phyloP scores from a whole-genome alignment of 768 basidiomycete species.

The Tylopilus balloui region DNA sequence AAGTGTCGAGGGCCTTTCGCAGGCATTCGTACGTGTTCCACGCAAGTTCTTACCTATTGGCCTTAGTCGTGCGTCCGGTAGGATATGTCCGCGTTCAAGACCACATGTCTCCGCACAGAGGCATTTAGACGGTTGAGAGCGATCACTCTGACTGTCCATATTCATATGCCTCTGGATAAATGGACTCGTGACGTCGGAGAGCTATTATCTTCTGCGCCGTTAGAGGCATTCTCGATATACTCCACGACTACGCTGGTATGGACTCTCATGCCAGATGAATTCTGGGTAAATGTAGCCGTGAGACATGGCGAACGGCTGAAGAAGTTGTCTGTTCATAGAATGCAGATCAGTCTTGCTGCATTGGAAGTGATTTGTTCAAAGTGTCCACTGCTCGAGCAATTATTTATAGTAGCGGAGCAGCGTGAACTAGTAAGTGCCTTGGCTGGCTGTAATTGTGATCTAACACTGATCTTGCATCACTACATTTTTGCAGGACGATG shows the following conservation, averaged over 20 bases:
- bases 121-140: constrained; percentile 45
- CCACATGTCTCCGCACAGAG: constrained; percentile 31
- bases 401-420: constrained; percentile 58
- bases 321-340: constrained; percentile 60
- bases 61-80: constrained; percentile 24
- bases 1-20: constrained; percentile 59
- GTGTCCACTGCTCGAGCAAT: constrained; percentile 52
- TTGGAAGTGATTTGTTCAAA: constrained; percentile 51
- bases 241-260: constrained; percentile 41
- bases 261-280: constrained; percentile 38
- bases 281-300: constrained; percentile 49
- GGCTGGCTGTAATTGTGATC: background rate
- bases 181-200: constrained; percentile 45
- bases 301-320: constrained; percentile 49
- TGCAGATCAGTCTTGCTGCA: constrained; percentile 47
- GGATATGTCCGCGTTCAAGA: constrained; percentile 50
- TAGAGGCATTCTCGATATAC: constrained; percentile 63
- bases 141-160: constrained; percentile 53
- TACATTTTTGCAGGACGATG: constrained; percentile 14
- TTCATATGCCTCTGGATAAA: constrained; percentile 30
- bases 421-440: constrained; percentile 39
- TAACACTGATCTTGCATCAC: background rate
- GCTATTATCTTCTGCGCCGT: constrained; percentile 45
- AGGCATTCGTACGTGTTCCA: constrained; percentile 47
- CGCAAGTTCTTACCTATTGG: background rate